Base-by-base conservation (phyloP, 805 yeast genomes). In the Komagataella kurtzmanii region DNA sequence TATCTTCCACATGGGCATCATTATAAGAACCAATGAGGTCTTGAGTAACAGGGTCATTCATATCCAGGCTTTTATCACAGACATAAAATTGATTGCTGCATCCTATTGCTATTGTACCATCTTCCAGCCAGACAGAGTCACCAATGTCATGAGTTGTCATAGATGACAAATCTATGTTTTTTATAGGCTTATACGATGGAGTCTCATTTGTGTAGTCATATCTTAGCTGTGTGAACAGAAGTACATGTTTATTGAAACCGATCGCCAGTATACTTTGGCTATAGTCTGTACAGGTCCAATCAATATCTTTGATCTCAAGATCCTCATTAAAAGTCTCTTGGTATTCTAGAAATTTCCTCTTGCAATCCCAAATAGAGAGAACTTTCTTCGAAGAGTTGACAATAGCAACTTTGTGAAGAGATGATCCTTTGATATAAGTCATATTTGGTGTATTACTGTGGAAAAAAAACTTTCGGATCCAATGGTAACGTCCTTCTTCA, bases 11-110 rank as follows among this genome's bases (percentile, higher is more conserved):
- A 19, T 10, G 23, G 10, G 23, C 46, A 60, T 65, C 72, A 59
- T 72, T 72, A 54, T 82, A 69, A 0, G 86, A 71, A 0, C 85
- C 84, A 49, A 83, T 72, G 1, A 83, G 76, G 52, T 70, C 67
- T 36, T 71, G 68, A 3, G 84, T 76, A 48, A 76, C 68, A 14
- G 67, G 67, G 59, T 81, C 85, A 17, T 67, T 61, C 6, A 53
- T 51, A 61, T 86, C 85, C 36, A 88, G 64, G 3, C 70, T 61
- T 58, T 85, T 82, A 61, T 88, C 95, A 53, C 86, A 86, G 43
- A 90, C 74, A 58, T 86, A 89, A 48, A 90, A 74, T 62, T 90
- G 97, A 64, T 90, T 90, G 0, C 97, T 97, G 14, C 91, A 74
- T 2, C 93, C 97, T 52, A 88, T 79, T 1, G 86, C 90, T 51